phyloP scores from a whole-genome alignment of 2,329 filamentous ascomycete species.

The Akanthomyces muscarius region DNA sequence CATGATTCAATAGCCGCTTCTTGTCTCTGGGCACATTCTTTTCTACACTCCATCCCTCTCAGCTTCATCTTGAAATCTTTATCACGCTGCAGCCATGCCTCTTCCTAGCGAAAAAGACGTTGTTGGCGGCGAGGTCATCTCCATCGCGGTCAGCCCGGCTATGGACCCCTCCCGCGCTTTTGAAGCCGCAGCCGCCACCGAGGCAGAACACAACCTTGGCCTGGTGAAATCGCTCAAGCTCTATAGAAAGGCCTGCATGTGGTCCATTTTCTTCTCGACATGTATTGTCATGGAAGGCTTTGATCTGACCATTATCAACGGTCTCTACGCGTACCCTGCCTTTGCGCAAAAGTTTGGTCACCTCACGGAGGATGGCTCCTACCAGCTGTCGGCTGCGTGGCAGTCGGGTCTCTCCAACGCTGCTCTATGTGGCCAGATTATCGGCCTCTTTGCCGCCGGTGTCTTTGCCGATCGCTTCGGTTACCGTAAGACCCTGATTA shows the following conservation, averaged over 20 bases:
- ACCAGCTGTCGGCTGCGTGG: conserved; percentile 48
- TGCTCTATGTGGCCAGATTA: conserved; percentile 43
- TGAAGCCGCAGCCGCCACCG: conserved; percentile 27
- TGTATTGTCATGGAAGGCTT: conserved; percentile 40
- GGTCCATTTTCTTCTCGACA: conserved; percentile 36
- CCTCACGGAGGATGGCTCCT: conserved; percentile 32
- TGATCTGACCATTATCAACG: conserved; percentile 37
- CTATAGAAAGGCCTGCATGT: conserved; percentile 35
- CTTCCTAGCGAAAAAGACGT: neutral
- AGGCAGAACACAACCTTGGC: conserved; percentile 32
- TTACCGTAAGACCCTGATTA: conserved; percentile 45
- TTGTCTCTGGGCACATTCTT: neutral
- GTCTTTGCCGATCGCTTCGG: conserved; percentile 44
- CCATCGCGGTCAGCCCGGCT: neutral
- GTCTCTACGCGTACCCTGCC: conserved; percentile 38
- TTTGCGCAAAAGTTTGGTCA: conserved; percentile 39
- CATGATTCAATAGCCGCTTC: conserved; percentile 7
- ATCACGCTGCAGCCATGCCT: neutral
- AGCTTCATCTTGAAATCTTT: neutral
- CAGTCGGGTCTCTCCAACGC: conserved; percentile 49
- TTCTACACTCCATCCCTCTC: neutral
- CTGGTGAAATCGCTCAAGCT: conserved; percentile 35
- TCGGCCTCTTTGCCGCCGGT: conserved; percentile 48
- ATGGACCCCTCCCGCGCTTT: conserved; percentile 11
- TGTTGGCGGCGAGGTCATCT: neutral